Evolutionary conservation across 2,329 filamentous ascomycete species (phyloP).

Genomic region (Pseudocercospora pini-densiflorae): DNA sequence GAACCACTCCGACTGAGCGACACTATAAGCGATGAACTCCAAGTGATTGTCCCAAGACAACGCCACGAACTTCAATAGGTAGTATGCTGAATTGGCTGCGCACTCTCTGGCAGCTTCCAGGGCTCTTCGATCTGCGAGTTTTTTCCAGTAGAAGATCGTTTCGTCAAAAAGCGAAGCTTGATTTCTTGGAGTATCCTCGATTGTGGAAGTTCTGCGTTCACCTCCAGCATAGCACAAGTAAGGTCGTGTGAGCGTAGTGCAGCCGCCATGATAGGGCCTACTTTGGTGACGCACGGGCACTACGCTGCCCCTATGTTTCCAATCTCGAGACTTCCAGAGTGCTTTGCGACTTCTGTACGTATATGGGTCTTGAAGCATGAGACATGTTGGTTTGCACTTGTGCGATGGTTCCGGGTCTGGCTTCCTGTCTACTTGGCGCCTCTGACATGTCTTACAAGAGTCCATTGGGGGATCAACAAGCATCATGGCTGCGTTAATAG

Average conservation of each 20-base stretch:
- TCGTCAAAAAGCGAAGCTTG: conserved; percentile 24
- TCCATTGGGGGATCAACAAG: conserved; percentile 26
- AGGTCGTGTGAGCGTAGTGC: conserved; percentile 16
- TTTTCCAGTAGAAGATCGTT: conserved; percentile 24
- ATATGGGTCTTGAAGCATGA: conserved; percentile 22
- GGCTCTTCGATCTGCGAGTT: neutral
- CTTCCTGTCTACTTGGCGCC: neutral
- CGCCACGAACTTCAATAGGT: conserved; percentile 26
- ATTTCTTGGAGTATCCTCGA: conserved; percentile 5
- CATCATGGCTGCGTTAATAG: conserved; percentile 15
- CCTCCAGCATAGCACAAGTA: neutral
- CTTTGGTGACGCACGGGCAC: conserved; percentile 20
- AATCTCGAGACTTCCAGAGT: conserved; percentile 19
- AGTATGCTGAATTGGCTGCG: conserved; percentile 22
- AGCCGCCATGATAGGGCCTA: conserved; percentile 20
- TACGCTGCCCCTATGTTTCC: conserved; percentile 6
- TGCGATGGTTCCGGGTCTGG: neutral
- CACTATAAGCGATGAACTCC: conserved; percentile 24
- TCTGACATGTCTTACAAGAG: conserved; percentile 17
- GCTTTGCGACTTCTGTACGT: conserved; percentile 12
- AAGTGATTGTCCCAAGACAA: conserved; percentile 27
- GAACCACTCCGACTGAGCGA: conserved; percentile 29
- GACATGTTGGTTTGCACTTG: conserved; percentile 10
- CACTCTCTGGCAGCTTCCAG: conserved; percentile 6
- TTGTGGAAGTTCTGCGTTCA: neutral